Percentiles rank a stretch among this genome's conserved stretches.
These are phyloP conservation scores for Rhizomucor miehei DNA, from an alignment of 371 early-diverging fungal species.

Conservation along the genomic window DNA sequence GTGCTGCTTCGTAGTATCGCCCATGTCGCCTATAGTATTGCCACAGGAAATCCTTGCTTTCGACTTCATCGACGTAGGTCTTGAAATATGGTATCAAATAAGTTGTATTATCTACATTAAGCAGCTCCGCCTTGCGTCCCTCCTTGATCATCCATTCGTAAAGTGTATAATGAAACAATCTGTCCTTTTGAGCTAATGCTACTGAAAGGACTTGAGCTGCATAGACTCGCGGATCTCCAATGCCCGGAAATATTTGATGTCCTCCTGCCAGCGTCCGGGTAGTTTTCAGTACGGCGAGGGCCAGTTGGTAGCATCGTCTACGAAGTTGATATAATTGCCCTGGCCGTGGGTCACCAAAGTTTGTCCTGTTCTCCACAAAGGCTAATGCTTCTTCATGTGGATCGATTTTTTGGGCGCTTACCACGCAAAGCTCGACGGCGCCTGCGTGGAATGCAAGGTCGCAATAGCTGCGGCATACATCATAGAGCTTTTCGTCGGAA, in stretches of 20 bases:
- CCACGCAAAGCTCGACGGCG: constrained; percentile 66
- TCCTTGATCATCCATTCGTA: constrained; percentile 63
- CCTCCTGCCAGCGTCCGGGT: constrained; percentile 7
- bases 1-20: constrained; percentile 65
- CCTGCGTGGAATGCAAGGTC: constrained; percentile 53
- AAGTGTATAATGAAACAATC: constrained; percentile 65
- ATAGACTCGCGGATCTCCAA: constrained; percentile 9
- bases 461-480: constrained; percentile 57
- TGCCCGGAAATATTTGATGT: background rate
- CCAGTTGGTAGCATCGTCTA: constrained; percentile 41
- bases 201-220: constrained; percentile 30
- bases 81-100: constrained; percentile 71
- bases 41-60: constrained; percentile 70
- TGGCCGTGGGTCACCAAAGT: constrained; percentile 27
- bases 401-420: constrained; percentile 66
- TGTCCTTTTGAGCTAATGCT: constrained; percentile 50
- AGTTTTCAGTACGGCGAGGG: constrained; percentile 31
- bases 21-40: constrained; percentile 65
- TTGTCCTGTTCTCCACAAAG: constrained; percentile 41
- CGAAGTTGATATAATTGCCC: constrained; percentile 32
- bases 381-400: constrained; percentile 55
- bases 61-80: constrained; percentile 45
- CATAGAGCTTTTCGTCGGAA: constrained; percentile 53
- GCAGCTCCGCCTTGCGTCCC: constrained; percentile 25
- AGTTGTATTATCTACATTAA: constrained; percentile 34